Evolutionary conservation across 139 green algal genomes (phyloP), one percentile per base, ranked within the genome.

Genomic region (Gonium pectorale): DNA sequence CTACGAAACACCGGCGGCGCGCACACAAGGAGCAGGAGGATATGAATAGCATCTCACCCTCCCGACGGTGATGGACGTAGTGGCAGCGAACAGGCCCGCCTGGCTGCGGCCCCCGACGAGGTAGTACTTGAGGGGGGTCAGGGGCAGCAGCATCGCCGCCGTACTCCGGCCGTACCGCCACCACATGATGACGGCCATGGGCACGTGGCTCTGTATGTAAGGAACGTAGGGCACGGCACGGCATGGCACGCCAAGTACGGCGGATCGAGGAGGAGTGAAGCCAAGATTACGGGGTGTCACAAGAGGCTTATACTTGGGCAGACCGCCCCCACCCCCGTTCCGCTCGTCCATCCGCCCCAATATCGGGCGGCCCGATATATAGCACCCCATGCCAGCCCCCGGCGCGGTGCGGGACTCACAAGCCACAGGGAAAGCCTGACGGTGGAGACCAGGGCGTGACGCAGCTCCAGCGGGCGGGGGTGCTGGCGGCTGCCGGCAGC

Each of bases 151-250:
- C 68, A 77, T 77, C 26, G 26, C 68, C 5, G 13, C 68, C 44
- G 68, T 41, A 35, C 46, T 35, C 29, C 26, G 60, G 43, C 68
- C 68, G 68, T 77, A 77, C 41, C 68, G 68, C 68, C 27, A 43
- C 68, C 68, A 77, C 27, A 77, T 27, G 15, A 33, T 19, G 33
- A 77, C 7, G 1, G 44, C 43, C 7, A 43, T 77, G 3, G 60
- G 9, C 13, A 77, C 29, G 29, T 3, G 27, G 22, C 68, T 26
- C 68, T 77, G 68, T 43, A 26, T 5, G 17, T 19, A 11, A 67
- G 27, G n/a, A 41, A 17, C 17, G 49, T 56, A 17, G 17, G 49
- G 49, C 17, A 17, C 49, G 49, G 49, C 13, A 17, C 49, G 17
- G 49, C 49, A 56, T 13, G 49, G 17, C 13, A 56, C 49, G 13